A percentile compares a stretch with the other conserved stretches of the same genome.
These are phyloP conservation scores for Helichrysum umbraculigerum DNA, from an alignment of 129 eudicot genomes.

Conservation along the genomic window DNA sequence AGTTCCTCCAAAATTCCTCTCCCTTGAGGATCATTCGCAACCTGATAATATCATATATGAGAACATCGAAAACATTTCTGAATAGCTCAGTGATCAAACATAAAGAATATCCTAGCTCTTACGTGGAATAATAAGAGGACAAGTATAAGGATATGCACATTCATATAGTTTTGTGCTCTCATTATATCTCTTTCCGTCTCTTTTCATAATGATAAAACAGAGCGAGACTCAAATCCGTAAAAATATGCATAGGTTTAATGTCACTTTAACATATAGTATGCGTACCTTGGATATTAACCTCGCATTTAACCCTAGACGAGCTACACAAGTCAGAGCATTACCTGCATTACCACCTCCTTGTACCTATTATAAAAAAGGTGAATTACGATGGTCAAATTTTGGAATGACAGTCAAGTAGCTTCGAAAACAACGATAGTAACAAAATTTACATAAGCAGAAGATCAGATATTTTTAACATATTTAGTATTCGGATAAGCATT, in stretches of 20 bases:
- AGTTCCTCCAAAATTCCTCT: slow-evolving; percentile 86
- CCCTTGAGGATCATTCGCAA: slow-evolving; percentile 92
- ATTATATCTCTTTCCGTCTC: too few relatives aligned
- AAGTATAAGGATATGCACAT: neutral
- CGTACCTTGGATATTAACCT: slow-evolving; percentile 90
- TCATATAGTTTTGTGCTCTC: neutral
- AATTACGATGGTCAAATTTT: neutral
- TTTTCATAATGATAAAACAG: too few relatives aligned
- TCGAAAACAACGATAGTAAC: slow-evolving; percentile 5
- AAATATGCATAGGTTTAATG: slow-evolving; percentile 7
- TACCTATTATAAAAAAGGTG: slow-evolving; percentile 41
- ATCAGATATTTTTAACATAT: neutral
- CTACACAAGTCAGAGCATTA: slow-evolving; percentile 91
- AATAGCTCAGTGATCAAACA: slow-evolving; percentile 10
- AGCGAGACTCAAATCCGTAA: too few relatives aligned
- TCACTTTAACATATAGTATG: slow-evolving; percentile 17
- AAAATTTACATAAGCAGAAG: slow-evolving; percentile 4
- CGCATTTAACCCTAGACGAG: slow-evolving; percentile 83
- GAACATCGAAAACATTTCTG: slow-evolving; percentile 7
- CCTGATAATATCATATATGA: slow-evolving; percentile 44
- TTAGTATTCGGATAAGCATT: slow-evolving; percentile 22
- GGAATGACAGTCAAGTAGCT: neutral
- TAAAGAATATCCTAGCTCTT: neutral
- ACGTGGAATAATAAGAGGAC: slow-evolving; percentile 2
- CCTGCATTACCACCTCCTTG: slow-evolving; percentile 99